Evolutionary conservation across 202 grass and related monocot species (phyloP).

Genomic region (Hordeum pubiflorum): DNA sequence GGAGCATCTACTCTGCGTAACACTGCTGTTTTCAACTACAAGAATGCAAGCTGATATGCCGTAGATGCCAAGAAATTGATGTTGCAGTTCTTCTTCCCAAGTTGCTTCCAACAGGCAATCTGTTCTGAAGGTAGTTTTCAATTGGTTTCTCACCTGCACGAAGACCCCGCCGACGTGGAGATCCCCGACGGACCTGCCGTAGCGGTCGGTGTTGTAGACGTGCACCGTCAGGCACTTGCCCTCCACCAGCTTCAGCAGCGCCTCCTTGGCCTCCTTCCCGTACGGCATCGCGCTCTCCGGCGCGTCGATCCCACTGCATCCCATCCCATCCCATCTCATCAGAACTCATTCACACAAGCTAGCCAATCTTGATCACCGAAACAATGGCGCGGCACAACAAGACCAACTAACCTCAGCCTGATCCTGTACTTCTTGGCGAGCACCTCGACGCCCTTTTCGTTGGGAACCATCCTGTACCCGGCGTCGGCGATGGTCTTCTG

Average conservation of each 20-base stretch:
- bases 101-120: not conserved
- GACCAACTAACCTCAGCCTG: slow-evolving; percentile 50
- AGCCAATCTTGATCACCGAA: not conserved
- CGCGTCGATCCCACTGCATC: slow-evolving; percentile 76
- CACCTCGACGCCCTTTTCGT: slow-evolving; percentile 51
- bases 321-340: not conserved
- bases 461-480: slow-evolving; percentile 69
- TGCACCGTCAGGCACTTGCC: slow-evolving; percentile 64
- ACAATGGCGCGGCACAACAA: not conserved
- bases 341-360: not conserved
- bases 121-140: not conserved
- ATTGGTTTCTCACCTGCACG: slow-evolving; percentile 50
- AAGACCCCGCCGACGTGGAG: slow-evolving; percentile 62
- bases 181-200: slow-evolving; percentile 78
- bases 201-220: slow-evolving; percentile 62
- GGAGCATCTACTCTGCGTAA: not conserved
- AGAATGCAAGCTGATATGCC: not conserved
- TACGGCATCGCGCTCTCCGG: slow-evolving; percentile 95
- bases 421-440: slow-evolving; percentile 88
- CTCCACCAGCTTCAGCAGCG: slow-evolving; percentile 73
- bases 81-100: not conserved
- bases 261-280: slow-evolving; percentile 85
- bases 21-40: not conserved
- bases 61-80: not conserved
- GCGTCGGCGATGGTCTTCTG: slow-evolving; percentile 64